A percentile compares a stretch with the other conserved stretches of the same genome.
Conservation (phyloP, 1,284 basidiomycete species). For the Cryptococcus jaspeensis region DNA sequence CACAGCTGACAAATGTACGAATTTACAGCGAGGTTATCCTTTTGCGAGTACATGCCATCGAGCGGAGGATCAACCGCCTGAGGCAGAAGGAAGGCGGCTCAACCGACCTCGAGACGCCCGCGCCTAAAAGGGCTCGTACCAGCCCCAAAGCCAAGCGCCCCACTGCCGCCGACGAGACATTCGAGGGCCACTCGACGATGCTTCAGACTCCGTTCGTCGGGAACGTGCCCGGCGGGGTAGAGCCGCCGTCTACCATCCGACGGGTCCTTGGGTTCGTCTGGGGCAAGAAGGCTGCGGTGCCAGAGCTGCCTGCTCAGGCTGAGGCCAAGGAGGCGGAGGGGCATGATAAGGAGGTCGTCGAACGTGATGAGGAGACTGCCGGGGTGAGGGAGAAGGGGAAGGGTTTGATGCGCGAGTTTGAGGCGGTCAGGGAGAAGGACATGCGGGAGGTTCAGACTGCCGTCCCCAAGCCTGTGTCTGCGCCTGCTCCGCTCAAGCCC, state of each 20-base stretch:
- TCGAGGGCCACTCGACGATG: conserved; percentile 10
- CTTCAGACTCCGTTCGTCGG: conserved; percentile 1
- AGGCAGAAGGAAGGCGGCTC: neutral
- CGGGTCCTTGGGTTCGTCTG: conserved; percentile 24
- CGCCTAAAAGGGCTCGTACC: conserved; percentile 1
- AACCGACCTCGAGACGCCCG: conserved; percentile 4
- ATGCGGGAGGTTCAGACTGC: neutral
- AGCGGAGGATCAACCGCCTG: conserved; percentile 20
- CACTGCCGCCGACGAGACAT: neutral
- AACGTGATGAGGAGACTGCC: neutral
- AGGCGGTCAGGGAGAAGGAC: neutral
- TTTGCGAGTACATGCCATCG: conserved; percentile 34
- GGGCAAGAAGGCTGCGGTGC: conserved; percentile 1
- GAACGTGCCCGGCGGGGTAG: neutral
- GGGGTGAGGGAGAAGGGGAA: neutral
- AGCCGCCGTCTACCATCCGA: conserved; percentile 29
- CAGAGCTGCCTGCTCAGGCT: too few relatives aligned
- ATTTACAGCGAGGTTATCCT: conserved; percentile 21
- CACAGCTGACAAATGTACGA: neutral
- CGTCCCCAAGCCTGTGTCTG: conserved; percentile 1
- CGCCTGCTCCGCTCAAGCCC: neutral
- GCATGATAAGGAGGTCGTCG: too few relatives aligned
- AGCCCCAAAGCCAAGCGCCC: neutral
- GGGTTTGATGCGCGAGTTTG: conserved; percentile 4
- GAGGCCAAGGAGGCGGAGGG: too few relatives aligned